phyloP scores from a whole-genome alignment of 805 yeast species.

The Blastobotrys mokoenaii region DNA sequence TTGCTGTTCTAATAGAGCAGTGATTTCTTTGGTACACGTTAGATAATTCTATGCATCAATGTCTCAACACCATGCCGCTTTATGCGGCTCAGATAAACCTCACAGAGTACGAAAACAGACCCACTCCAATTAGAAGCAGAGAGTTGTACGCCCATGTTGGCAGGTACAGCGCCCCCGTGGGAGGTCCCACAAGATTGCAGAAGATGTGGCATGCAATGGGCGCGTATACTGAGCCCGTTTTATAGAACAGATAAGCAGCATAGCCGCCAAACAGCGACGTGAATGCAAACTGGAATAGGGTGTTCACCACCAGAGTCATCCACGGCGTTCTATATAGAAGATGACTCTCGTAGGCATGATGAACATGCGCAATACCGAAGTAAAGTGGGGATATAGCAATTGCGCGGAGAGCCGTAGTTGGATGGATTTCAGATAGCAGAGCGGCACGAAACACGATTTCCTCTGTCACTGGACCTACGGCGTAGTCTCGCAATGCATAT shows the following conservation, averaged over 20 bases:
- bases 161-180: constrained; percentile 26
- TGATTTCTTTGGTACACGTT: too few relatives aligned
- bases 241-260: constrained; percentile 48
- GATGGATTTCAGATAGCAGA: constrained; percentile 22
- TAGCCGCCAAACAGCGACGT: constrained; percentile 67
- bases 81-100: too few relatives aligned
- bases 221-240: constrained; percentile 47
- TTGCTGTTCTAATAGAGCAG: too few relatives aligned
- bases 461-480: constrained; percentile 72
- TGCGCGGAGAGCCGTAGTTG: constrained; percentile 22
- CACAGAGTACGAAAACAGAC: background rate
- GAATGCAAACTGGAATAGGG: constrained; percentile 48
- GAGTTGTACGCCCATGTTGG: constrained; percentile 14
- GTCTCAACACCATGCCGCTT: too few relatives aligned
- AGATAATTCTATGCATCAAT: too few relatives aligned
- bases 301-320: constrained; percentile 26
- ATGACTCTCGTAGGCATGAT: constrained; percentile 53
- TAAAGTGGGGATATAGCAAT: constrained; percentile 46
- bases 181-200: constrained; percentile 69
- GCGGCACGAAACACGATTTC: constrained; percentile 60
- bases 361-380: constrained; percentile 73
- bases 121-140: constrained; percentile 27
- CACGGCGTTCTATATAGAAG: constrained; percentile 12
- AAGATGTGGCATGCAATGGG: constrained; percentile 51
- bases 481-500: constrained; percentile 44